phyloP scores from a whole-genome alignment of 768 basidiomycete species.

The Amanita jacksonii region DNA sequence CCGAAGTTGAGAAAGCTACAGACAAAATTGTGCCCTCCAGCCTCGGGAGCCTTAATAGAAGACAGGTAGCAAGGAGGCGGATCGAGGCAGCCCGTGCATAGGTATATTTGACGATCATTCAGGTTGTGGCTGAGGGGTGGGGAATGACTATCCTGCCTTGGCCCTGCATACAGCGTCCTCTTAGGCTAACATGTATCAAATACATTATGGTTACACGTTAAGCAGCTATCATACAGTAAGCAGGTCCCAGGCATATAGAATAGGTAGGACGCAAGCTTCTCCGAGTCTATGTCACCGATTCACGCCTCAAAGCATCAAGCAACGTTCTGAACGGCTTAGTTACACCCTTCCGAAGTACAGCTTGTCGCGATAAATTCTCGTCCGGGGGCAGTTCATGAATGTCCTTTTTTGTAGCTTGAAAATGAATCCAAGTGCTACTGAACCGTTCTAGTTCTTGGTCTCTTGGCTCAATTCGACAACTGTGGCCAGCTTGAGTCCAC shows the following conservation, averaged over 20 bases:
- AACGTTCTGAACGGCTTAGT: neutral
- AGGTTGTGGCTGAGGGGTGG: neutral
- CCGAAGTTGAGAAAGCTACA: constrained; percentile 87
- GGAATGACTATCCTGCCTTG: too few species aligned
- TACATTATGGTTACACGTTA: neutral
- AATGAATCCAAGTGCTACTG: neutral
- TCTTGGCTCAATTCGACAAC: neutral
- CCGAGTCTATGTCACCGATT: neutral
- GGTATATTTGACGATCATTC: neutral
- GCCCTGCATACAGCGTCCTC: too few species aligned
- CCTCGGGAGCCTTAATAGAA: constrained; percentile 66
- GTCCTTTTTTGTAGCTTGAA: neutral
- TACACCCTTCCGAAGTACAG: neutral
- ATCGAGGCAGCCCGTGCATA: constrained; percentile 63
- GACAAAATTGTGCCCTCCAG: constrained; percentile 54
- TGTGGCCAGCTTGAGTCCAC: neutral
- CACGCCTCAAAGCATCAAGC: neutral
- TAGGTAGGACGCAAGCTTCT: too few species aligned
- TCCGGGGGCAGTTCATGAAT: neutral
- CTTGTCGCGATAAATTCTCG: neutral
- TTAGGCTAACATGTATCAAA: too few species aligned
- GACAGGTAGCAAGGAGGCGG: constrained; percentile 80
- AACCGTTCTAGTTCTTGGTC: neutral
- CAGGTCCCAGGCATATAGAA: too few species aligned
- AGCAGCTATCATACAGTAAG: too few species aligned